Conservation (phyloP, 495 filamentous ascomycete genomes). For the Penicillium chermesinum region DNA sequence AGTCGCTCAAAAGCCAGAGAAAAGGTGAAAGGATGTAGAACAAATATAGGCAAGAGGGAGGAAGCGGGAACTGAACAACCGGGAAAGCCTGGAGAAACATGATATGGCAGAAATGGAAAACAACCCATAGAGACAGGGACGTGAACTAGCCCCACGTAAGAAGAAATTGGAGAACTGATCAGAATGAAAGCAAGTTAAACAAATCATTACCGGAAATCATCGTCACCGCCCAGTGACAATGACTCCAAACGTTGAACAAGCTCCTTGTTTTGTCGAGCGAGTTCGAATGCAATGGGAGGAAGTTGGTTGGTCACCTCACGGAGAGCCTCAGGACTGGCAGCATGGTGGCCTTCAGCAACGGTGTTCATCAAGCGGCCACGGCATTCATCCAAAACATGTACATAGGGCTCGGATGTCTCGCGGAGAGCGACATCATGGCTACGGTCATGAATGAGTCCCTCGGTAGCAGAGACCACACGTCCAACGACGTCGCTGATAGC, state of each 20-base stretch:
- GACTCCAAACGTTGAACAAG: conserved; percentile 48
- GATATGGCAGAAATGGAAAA: too few relatives aligned
- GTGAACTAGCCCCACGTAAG: background rate
- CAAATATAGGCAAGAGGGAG: conserved; percentile 1
- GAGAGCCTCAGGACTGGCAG: conserved; percentile 48
- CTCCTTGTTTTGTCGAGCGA: conserved; percentile 78
- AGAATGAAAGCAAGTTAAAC: conserved; percentile 5
- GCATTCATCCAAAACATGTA: conserved; percentile 59
- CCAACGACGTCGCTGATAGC: conserved; percentile 66
- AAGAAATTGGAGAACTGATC: background rate
- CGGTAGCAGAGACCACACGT: conserved; percentile 63
- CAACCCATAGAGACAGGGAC: too few relatives aligned
- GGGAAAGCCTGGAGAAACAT: background rate
- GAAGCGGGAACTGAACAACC: conserved; percentile 2
- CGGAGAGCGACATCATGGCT: conserved; percentile 40
- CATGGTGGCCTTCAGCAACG: conserved; percentile 57
- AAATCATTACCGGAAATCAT: conserved; percentile 39
- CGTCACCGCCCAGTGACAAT: conserved; percentile 32
- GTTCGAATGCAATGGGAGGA: conserved; percentile 82
- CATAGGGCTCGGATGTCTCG: conserved; percentile 55
- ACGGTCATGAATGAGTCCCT: conserved; percentile 48
- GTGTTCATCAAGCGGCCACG: conserved; percentile 60
- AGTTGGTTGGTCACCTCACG: conserved; percentile 64
- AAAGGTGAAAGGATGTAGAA: conserved; percentile 8
- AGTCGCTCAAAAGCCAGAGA: conserved; percentile 30